Evolutionary conservation across 1,284 basidiomycete species (phyloP).

Genomic region (Cystobasidiaceae sp.): DNA sequence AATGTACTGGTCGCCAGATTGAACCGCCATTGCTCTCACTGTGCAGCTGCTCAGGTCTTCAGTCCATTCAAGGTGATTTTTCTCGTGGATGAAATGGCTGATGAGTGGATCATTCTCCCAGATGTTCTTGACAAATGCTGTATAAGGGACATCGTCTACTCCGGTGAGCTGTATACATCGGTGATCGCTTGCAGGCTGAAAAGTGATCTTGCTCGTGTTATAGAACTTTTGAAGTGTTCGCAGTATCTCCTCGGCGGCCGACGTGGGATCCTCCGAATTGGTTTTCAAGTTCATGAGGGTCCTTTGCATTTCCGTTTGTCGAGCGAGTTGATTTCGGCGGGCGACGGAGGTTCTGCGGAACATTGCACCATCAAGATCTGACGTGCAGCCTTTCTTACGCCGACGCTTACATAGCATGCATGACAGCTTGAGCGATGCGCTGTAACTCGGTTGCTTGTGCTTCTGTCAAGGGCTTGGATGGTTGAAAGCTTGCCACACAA

Average conservation of each 20-base stretch:
- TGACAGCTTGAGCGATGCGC: background rate
- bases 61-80: background rate
- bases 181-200: background rate
- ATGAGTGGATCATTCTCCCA: background rate
- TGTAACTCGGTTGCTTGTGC: background rate
- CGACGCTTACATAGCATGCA: constrained; percentile 10
- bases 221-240: background rate
- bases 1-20: background rate
- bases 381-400: too few species aligned
- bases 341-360: background rate
- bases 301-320: background rate
- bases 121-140: background rate
- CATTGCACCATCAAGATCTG: too few species aligned
- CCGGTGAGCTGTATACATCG: background rate
- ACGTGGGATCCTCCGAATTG: background rate
- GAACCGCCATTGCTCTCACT: background rate
- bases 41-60: background rate
- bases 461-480: background rate
- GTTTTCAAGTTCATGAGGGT: background rate
- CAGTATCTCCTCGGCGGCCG: background rate
- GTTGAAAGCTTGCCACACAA: background rate
- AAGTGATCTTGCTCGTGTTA: background rate
- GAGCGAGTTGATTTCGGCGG: background rate
- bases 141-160: background rate
- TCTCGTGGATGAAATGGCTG: background rate